Evolutionary conservation across 1,284 basidiomycete genomes (phyloP).

Genomic region (Inonotus obliquus): DNA sequence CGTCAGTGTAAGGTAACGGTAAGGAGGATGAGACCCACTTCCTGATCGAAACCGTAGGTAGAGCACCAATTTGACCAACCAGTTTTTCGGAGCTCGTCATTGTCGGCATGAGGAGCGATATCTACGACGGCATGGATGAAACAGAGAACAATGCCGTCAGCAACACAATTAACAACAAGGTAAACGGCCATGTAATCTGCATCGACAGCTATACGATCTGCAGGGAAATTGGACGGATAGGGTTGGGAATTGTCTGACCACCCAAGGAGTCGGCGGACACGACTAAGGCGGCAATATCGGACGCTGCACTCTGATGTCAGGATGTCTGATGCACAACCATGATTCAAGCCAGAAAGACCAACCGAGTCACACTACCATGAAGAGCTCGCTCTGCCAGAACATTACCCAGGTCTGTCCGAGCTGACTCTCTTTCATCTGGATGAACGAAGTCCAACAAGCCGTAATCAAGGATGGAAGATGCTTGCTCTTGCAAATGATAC

Average conservation of each 20-base stretch:
- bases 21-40: slow-evolving; percentile 24
- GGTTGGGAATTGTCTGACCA: slow-evolving; percentile 33
- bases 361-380: slow-evolving; percentile 91
- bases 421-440: slow-evolving; percentile 81
- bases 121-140: slow-evolving; percentile 91
- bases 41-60: slow-evolving; percentile 44
- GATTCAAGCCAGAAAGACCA: slow-evolving; percentile 25
- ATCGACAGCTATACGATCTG: slow-evolving; percentile 68
- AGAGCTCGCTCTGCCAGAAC: slow-evolving; percentile 79
- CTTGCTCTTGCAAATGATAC: slow-evolving; percentile 71
- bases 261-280: slow-evolving; percentile 63
- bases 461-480: slow-evolving; percentile 63
- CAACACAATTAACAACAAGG: slow-evolving; percentile 93
- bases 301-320: slow-evolving; percentile 42
- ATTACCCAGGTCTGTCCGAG: slow-evolving; percentile 69
- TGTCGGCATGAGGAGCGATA: slow-evolving; percentile 69
- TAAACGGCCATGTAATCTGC: slow-evolving; percentile 84
- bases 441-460: slow-evolving; percentile 85
- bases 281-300: slow-evolving; percentile 68
- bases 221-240: slow-evolving; percentile 42
- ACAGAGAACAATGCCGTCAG: slow-evolving; percentile 85
- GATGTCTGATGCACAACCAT: slow-evolving; percentile 19
- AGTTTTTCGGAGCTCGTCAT: slow-evolving; percentile 72
- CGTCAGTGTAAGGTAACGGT: not conserved
- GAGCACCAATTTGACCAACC: slow-evolving; percentile 96